Conservation (phyloP, 306 rosid species). For the Sophora flavescens region DNA sequence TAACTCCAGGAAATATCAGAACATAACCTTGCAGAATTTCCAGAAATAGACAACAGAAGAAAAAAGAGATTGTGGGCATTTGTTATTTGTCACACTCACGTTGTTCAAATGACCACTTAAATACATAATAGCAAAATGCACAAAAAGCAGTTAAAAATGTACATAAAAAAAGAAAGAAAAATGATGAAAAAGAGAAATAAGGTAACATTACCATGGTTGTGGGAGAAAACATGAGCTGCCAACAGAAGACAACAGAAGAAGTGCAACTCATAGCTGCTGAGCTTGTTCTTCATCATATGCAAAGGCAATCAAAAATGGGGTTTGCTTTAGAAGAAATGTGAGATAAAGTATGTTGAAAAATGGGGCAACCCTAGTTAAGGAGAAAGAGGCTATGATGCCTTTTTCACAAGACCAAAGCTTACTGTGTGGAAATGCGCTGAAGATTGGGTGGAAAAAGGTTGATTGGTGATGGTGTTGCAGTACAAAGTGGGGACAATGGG, state of each 20-base stretch:
- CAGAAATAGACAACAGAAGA: conserved; percentile 21
- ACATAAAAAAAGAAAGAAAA: neutral
- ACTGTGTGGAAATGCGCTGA: conserved; percentile 21
- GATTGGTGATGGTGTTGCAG: conserved; percentile 48
- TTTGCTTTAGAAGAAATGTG: conserved; percentile 43
- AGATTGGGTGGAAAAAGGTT: conserved; percentile 44
- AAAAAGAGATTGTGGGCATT: neutral
- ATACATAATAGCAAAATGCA: neutral
- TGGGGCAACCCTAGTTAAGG: conserved; percentile 29
- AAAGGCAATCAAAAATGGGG: conserved; percentile 40
- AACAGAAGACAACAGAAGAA: conserved; percentile 52
- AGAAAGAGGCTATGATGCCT: conserved; percentile 23
- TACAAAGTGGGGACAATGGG: conserved; percentile 53
- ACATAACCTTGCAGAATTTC: conserved; percentile 27
- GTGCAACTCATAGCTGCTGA: conserved; percentile 46
- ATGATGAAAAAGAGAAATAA: neutral
- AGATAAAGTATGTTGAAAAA: conserved; percentile 33
- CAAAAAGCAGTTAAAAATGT: neutral
- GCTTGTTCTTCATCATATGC: conserved; percentile 57
- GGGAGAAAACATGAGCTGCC: conserved; percentile 73
- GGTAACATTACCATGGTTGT: conserved; percentile 68
- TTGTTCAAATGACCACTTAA: neutral
- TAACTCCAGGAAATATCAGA: conserved; percentile 8
- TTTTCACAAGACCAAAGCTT: conserved; percentile 32
- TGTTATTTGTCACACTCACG: conserved; percentile 1